phyloP scores from a whole-genome alignment of 164 flowering plant species.

The Berberis vulgaris region DNA sequence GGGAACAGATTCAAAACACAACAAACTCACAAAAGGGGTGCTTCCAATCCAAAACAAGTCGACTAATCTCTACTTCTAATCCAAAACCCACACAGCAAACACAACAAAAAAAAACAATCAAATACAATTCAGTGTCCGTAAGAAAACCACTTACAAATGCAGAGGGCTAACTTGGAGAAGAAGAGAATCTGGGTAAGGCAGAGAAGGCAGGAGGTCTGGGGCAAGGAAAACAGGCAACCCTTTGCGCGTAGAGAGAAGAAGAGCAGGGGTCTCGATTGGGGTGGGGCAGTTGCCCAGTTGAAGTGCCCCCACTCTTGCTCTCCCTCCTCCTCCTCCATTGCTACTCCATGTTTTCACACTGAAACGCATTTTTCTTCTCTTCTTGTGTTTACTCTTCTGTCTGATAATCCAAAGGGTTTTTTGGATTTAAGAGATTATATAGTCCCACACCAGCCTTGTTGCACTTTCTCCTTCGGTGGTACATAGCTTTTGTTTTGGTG shows the following conservation, averaged over 20 bases:
- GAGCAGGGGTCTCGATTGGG: slow-evolving; percentile 68
- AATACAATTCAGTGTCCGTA: neutral
- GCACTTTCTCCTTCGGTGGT: no score
- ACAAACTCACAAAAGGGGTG: no score
- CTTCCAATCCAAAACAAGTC: no score
- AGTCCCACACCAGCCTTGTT: no score
- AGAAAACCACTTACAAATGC: slow-evolving; percentile 56
- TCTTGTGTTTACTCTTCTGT: slow-evolving; percentile 1
- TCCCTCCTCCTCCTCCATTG: slow-evolving; percentile 19
- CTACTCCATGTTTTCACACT: slow-evolving; percentile 53
- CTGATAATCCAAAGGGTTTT: neutral
- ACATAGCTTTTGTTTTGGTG: no score
- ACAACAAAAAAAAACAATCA: neutral
- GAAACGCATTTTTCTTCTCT: slow-evolving; percentile 43
- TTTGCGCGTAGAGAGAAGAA: slow-evolving; percentile 71
- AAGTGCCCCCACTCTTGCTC: slow-evolving; percentile 53
- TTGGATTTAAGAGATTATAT: no score
- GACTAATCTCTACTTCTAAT: neutral
- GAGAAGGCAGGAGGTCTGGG: slow-evolving; percentile 67
- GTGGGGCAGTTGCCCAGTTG: slow-evolving; percentile 36
- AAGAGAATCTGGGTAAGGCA: slow-evolving; percentile 67
- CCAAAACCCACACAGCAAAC: neutral
- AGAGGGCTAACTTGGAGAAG: slow-evolving; percentile 79
- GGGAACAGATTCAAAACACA: no score
- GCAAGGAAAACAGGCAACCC: slow-evolving; percentile 75